These are phyloP conservation scores for Biscogniauxia sp. DNA, from an alignment of 2,329 filamentous ascomycete genomes.

Conservation along the genomic window DNA sequence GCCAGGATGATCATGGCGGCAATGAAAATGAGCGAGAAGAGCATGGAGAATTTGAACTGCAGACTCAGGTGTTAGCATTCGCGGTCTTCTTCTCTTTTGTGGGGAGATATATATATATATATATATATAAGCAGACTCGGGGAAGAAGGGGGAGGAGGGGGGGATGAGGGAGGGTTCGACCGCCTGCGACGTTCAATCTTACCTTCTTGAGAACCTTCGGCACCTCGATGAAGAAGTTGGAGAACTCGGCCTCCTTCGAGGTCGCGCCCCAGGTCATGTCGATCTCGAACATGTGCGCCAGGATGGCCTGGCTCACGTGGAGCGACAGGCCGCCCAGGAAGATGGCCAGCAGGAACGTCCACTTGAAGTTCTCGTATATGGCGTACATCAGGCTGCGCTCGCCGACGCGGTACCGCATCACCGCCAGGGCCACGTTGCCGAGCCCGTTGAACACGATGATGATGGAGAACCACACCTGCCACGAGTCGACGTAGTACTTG, in stretches of 20 bases:
- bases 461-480: slow-evolving; percentile 78
- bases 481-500: slow-evolving; percentile 66
- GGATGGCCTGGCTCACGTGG: slow-evolving; percentile 75
- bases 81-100: background rate
- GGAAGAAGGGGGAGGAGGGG: too few relatives aligned
- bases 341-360: slow-evolving; percentile 71
- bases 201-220: slow-evolving; percentile 76
- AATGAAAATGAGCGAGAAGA: slow-evolving; percentile 58
- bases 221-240: slow-evolving; percentile 82
- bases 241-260: slow-evolving; percentile 76
- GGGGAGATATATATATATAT: slow-evolving; percentile 34
- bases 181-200: slow-evolving; percentile 34
- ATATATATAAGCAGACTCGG: slow-evolving; percentile 20
- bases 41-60: slow-evolving; percentile 70
- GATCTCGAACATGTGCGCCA: slow-evolving; percentile 81
- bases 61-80: slow-evolving; percentile 2
- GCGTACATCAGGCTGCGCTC: slow-evolving; percentile 59
- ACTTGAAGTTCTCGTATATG: slow-evolving; percentile 66
- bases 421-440: slow-evolving; percentile 68
- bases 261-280: slow-evolving; percentile 87
- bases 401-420: slow-evolving; percentile 70
- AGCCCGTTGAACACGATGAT: slow-evolving; percentile 75
- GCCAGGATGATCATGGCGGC: slow-evolving; percentile 64
- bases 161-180: too few relatives aligned
- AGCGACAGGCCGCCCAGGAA: slow-evolving; percentile 81